Evolutionary conservation across 2,329 filamentous ascomycete species (phyloP), one percentile per base, ranked within the genome.

Genomic region (Neurospora sp.): DNA sequence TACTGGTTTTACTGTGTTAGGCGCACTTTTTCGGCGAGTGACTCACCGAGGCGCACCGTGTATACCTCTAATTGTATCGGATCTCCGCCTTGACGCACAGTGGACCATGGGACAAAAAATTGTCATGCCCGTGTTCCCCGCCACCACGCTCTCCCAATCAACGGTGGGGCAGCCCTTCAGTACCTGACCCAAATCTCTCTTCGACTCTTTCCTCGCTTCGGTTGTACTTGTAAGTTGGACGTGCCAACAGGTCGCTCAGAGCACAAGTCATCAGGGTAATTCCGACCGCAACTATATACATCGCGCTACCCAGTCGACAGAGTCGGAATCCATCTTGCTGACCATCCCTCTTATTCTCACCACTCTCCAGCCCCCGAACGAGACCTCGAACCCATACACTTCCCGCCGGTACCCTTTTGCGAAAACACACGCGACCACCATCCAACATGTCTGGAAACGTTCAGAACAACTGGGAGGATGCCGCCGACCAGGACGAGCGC

Each of bases 391-490:
- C 19, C 66, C 36, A 67, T 10, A 38, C 17, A 67, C 76, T 28
- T 33, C 13, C 52, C 23, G 28, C 13, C 23, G 52, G 23, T 33
- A 62, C 38, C 42, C 28, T 52, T 15, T 67, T 38, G 38, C 33
- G 46, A 67, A 6, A 6, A 66, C 7, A 52, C 39, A n/a, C 23
- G 36, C 38, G 62, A 19, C 28, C 28, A 28, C 46, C 13, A 28
- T 67, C 28, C 67, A 75, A 73, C 78, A 97, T 97, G 93, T 91
- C 94, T 76, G 90, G 94, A 81, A 72, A 75, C 73, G 69, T 75
- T n/a, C 91, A 93, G 77, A 93, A 97, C 81, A 97, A 93, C 73
- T 98, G 96, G 92, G 94, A 98, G 83, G 93, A 97, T 78, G 92
- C 94, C 78, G 85, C 90, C 69, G 89, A 88, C 73, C 90, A 93